These are phyloP conservation scores for Neonectria magnoliae DNA, from an alignment of 2,329 filamentous ascomycete species.

Conservation along the genomic window DNA sequence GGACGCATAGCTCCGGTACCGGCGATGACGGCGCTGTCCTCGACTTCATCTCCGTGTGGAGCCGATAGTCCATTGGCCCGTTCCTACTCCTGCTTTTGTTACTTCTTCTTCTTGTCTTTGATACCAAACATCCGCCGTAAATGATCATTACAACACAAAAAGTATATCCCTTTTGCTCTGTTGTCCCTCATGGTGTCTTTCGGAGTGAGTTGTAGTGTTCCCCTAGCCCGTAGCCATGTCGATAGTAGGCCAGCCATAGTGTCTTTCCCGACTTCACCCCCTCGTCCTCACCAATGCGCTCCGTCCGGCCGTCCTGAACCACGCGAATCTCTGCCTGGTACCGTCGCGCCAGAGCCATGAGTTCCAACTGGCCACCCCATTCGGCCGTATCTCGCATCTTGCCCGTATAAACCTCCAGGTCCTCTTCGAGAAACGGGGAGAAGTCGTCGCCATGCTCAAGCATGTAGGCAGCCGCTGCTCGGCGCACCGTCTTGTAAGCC, in stretches of 20 bases:
- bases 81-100: constrained; percentile 11
- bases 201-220: constrained; percentile 96
- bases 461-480: constrained; percentile 82
- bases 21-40: constrained; percentile 56
- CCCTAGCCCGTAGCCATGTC: constrained; percentile 91
- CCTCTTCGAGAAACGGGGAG: constrained; percentile 85
- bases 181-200: constrained; percentile 48
- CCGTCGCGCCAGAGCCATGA: constrained; percentile 82
- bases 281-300: constrained; percentile 70
- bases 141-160: constrained; percentile 34
- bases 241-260: constrained; percentile 93
- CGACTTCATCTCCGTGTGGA: constrained; percentile 67
- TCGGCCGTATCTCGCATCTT: constrained; percentile 89
- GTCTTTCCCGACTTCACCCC: constrained; percentile 61
- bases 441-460: constrained; percentile 80
- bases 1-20: constrained; percentile 60
- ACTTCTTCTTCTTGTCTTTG: constrained; percentile 35
- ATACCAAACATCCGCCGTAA: constrained; percentile 39
- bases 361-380: constrained; percentile 94
- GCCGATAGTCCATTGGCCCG: constrained; percentile 39
- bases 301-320: constrained; percentile 83
- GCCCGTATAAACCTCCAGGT: constrained; percentile 74
- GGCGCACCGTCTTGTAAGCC: constrained; percentile 74
- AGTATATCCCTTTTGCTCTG: constrained; percentile 29
- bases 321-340: constrained; percentile 87